Evolutionary conservation across 768 basidiomycete species (phyloP).

Genomic region (Botryobasidium botryosum): DNA sequence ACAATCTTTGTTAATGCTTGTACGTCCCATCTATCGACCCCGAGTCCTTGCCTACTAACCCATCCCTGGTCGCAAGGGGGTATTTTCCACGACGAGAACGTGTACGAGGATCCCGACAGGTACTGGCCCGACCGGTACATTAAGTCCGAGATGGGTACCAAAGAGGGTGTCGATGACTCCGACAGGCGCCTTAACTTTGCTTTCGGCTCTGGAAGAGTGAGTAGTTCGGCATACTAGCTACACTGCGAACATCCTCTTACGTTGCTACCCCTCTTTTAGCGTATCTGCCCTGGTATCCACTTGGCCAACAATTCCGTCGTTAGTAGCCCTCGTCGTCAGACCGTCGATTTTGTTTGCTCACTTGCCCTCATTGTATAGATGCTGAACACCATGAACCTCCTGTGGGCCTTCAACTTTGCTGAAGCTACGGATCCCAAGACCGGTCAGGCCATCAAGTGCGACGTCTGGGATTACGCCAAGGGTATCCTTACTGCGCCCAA

Average conservation of each 20-base stretch:
- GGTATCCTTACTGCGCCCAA: constrained; percentile 7
- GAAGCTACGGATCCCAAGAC: constrained; percentile 11
- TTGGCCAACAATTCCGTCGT: constrained; percentile 15
- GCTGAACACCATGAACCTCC: constrained; percentile 17
- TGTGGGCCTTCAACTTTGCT: constrained; percentile 21
- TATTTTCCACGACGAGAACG: constrained; percentile 16
- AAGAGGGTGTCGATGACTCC: not conserved
- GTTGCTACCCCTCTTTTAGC: constrained; percentile 5
- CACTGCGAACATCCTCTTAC: too few relatives aligned
- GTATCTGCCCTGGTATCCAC: constrained; percentile 17
- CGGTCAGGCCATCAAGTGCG: constrained; percentile 5
- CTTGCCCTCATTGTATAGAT: constrained; percentile 7
- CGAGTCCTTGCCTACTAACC: not conserved
- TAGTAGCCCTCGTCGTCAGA: too few relatives aligned
- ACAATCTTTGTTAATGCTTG: constrained; percentile 17
- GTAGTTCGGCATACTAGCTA: too few relatives aligned
- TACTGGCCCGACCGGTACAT: constrained; percentile 36
- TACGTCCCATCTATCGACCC: constrained; percentile 6
- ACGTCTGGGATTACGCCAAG: constrained; percentile 8
- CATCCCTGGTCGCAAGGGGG: constrained; percentile 14
- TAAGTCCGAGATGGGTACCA: constrained; percentile 7
- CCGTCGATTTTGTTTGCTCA: not conserved
- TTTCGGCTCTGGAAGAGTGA: constrained; percentile 6
- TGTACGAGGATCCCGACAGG: constrained; percentile 28
- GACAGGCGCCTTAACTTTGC: constrained; percentile 6